Percentiles rank a stretch among this genome's conserved stretches.
Conservation (phyloP, 306 rosid species). For the Chamaecrista fasciculata region DNA sequence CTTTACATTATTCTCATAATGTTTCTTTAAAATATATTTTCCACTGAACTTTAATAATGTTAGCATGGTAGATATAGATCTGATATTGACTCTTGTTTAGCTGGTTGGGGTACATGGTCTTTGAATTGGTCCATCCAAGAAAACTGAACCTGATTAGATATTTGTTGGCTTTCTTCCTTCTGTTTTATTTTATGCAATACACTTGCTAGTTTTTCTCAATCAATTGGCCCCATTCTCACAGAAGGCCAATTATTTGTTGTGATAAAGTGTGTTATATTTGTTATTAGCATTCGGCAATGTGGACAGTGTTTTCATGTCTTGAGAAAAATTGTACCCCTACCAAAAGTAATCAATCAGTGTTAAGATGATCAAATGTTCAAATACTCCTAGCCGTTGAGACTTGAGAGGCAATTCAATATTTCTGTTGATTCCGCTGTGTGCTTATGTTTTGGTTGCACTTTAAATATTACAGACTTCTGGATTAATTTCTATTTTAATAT, state of each 20-base stretch:
- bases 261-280: background rate
- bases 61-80: background rate
- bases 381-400: slow-evolving; percentile 13
- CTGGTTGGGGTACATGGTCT: background rate
- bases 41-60: background rate
- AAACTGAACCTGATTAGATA: background rate
- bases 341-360: slow-evolving; percentile 2
- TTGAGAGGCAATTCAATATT: slow-evolving; percentile 8
- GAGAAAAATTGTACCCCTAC: background rate
- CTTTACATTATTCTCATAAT: background rate
- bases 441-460: slow-evolving; percentile 28
- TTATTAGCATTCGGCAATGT: background rate
- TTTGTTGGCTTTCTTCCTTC: background rate
- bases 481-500: slow-evolving; percentile 31
- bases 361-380: slow-evolving; percentile 27
- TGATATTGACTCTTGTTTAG: background rate
- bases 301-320: background rate
- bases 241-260: slow-evolving; percentile 25
- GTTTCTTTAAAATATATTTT: slow-evolving; percentile 10
- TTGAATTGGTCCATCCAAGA: background rate
- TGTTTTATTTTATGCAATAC: background rate
- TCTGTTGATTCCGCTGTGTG: slow-evolving; percentile 8
- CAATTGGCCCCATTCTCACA: background rate
- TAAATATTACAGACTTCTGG: slow-evolving; percentile 24
- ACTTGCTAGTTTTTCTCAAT: background rate